Base-by-base conservation (phyloP, 1,284 basidiomycete genomes). In the Cerioporus squamosus region DNA sequence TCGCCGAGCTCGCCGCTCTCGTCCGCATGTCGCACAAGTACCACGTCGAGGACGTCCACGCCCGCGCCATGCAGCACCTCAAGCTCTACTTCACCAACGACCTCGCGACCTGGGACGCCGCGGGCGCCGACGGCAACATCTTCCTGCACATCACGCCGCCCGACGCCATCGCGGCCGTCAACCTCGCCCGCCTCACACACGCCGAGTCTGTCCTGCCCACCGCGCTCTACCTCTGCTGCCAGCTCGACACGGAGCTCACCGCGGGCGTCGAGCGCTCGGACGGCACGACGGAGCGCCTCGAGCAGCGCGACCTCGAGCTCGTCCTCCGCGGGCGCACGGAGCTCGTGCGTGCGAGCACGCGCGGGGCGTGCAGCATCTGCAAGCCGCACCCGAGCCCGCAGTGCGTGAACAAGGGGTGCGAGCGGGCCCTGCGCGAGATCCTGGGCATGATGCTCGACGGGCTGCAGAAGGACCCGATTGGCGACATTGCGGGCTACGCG, bases 1-100 rank as follows among this genome's bases (percentile, higher is more conserved):
- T 68, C 39, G 44, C 58, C 2, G 63, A 63, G 44, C 60, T 66
- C 45, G 66, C 63, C 43, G 65, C 66, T 15, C 57, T 65, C 46
- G 23, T 66, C 42, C 66, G 65, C 40, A 60, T 68, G 53, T 60
- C 63, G 6, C 63, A 69, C 55, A 69, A 69, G 39, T 69, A 69
- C 53, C 62, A 67, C 40, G 65, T 66, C 51, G 59, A 60, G n/a
- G 59, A 59, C 44, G 44, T 69, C 12, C 60, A 61, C 45, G 29
- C 62, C 9, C 61, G 55, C 23, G 60, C 65, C n/a, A 53, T 67
- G 48, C 55, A 55, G 44, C 62, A 60, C 44, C 50, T 68, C 45
- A 61, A 67, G 48, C 54, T 60, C 33, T 59, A 61, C 48, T 66
- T 66, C 55, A 59, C 62, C 17, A 58, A 62, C 54, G 59, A 63